These are phyloP conservation scores for Candida succiphila DNA, from an alignment of 805 yeast species.

Conservation along the genomic window DNA sequence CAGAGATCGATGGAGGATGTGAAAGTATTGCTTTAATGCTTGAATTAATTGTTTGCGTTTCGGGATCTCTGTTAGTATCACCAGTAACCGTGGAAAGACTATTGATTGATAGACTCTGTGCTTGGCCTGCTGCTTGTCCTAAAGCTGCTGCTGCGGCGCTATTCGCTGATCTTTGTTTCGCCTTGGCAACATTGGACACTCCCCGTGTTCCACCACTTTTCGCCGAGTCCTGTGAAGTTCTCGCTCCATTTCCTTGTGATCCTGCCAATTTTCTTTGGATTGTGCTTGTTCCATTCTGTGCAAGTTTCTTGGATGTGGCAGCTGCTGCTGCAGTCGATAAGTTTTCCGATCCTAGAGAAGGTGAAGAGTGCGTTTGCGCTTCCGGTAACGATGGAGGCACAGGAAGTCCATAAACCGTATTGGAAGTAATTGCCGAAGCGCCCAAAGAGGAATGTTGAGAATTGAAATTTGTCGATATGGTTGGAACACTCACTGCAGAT, in stretches of 20 bases:
- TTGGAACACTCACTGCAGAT: too few species aligned
- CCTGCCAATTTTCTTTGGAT: neutral
- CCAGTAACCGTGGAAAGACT: too few species aligned
- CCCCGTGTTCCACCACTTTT: neutral
- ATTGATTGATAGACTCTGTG: too few species aligned
- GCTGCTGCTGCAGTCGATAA: neutral
- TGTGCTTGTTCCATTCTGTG: neutral
- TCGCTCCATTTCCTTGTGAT: neutral
- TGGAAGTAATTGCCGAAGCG: neutral
- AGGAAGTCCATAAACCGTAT: conserved; percentile 3
- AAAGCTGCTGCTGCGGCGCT: neutral
- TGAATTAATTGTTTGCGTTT: too few species aligned
- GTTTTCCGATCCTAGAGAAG: conserved; percentile 2
- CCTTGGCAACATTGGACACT: too few species aligned
- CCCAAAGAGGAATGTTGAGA: neutral
- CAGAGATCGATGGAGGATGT: neutral
- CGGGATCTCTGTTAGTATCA: too few species aligned
- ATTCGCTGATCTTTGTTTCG: too few species aligned
- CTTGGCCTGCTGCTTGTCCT: neutral
- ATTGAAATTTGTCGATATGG: neutral
- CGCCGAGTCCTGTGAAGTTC: neutral
- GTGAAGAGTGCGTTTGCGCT: conserved; percentile 2
- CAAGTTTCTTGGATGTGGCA: conserved; percentile 2
- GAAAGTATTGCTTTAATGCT: too few species aligned
- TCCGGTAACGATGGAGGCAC: conserved; percentile 1